Evolutionary conservation across 306 rosid genomes (phyloP).

Genomic region (Hylodesmum podocarpum): DNA sequence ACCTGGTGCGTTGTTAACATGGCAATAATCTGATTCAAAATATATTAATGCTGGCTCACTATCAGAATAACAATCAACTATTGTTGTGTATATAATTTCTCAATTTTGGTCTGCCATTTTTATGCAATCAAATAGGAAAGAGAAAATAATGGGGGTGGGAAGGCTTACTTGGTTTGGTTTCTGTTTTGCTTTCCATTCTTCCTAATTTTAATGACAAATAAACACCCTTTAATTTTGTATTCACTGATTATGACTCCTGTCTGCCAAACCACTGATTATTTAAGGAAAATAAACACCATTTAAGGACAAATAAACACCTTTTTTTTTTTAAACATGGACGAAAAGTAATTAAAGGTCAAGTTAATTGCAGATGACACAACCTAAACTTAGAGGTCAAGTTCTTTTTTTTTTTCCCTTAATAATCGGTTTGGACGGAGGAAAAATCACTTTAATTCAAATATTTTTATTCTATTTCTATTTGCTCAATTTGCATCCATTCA

Average conservation of each 20-base stretch:
- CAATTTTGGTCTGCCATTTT: not conserved
- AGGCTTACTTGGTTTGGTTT: not conserved
- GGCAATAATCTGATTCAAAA: not conserved
- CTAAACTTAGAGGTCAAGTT: not conserved
- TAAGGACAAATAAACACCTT: too few species aligned
- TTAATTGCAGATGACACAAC: not conserved
- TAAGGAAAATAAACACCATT: too few species aligned
- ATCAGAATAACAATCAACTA: not conserved
- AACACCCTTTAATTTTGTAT: not conserved
- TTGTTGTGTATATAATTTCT: not conserved
- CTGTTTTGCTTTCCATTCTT: not conserved
- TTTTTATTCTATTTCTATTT: too few species aligned
- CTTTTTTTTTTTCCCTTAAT: not conserved
- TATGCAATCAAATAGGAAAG: not conserved
- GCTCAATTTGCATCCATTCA: too few species aligned
- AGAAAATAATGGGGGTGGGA: not conserved
- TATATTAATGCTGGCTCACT: constrained; percentile 3
- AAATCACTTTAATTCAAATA: too few species aligned
- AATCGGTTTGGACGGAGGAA: too few species aligned
- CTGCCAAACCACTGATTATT: too few species aligned
- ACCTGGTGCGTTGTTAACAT: constrained; percentile 56
- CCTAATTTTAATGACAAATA: not conserved
- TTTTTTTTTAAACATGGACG: too few species aligned
- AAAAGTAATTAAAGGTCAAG: not conserved
- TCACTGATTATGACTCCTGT: not conserved